These are phyloP conservation scores for Tolypocladium guangdongense DNA, from an alignment of 2,329 filamentous ascomycete genomes.

Conservation along the genomic window DNA sequence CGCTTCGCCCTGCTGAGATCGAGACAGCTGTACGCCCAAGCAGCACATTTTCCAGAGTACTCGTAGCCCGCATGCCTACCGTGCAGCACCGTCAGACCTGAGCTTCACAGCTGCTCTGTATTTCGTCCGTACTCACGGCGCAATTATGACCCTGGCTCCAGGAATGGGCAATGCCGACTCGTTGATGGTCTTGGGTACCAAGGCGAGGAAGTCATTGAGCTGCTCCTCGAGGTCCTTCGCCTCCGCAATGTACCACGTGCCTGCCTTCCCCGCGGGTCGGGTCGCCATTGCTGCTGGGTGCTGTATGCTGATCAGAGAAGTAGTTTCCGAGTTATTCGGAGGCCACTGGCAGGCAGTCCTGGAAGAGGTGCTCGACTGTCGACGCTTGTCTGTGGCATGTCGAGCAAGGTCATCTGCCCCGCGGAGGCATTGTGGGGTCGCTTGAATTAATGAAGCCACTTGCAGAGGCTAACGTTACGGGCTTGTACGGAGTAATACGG, in stretches of 20 bases:
- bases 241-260: conserved; percentile 72
- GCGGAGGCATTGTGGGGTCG: too few relatives aligned
- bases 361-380: neutral
- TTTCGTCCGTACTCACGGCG: conserved; percentile 57
- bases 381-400: neutral
- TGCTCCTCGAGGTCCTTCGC: conserved; percentile 49
- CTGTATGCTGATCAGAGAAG: too few relatives aligned
- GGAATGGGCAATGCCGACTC: conserved; percentile 52
- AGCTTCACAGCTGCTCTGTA: neutral
- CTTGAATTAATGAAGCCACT: too few relatives aligned
- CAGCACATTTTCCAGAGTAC: conserved; percentile 85
- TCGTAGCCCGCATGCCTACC: conserved; percentile 82
- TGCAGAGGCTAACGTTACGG: too few relatives aligned
- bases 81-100: neutral
- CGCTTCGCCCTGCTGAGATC: conserved; percentile 76
- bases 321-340: neutral
- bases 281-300: conserved; percentile 8
- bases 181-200: conserved; percentile 56
- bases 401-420: conserved; percentile 2
- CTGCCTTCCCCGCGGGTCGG: conserved; percentile 59
- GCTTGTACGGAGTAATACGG: too few relatives aligned
- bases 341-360: neutral
- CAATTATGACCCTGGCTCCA: conserved; percentile 76
- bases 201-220: conserved; percentile 63
- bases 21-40: conserved; percentile 86